Evolutionary conservation across 192 early-diverging fungal genomes (phyloP).

Genomic region (Helicostylum pulchrum): DNA sequence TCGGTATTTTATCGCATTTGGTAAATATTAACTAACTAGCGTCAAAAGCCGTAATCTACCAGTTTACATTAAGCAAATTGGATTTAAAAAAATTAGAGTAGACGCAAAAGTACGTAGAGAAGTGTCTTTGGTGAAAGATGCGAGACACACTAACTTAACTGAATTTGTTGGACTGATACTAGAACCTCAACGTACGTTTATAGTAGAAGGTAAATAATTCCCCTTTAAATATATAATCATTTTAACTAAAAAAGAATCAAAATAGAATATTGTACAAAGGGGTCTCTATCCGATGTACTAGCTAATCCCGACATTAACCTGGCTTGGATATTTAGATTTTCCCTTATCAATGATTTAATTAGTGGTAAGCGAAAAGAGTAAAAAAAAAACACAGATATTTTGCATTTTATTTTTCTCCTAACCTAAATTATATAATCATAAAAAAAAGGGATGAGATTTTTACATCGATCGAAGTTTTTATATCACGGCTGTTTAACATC

Average conservation of each 20-base stretch:
- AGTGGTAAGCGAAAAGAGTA: conserved; percentile 7
- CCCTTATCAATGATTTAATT: conserved; percentile 43
- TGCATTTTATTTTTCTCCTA: neutral
- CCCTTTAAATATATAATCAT: neutral
- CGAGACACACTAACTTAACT: conserved; percentile 40
- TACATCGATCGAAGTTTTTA: conserved; percentile 43
- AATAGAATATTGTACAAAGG: conserved; percentile 42
- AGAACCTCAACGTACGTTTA: conserved; percentile 28
- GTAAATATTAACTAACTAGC: neutral
- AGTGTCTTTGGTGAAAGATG: conserved; percentile 18
- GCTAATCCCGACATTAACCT: conserved; percentile 42
- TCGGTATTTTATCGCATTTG: neutral
- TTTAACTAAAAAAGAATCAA: neutral
- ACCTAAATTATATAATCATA: neutral
- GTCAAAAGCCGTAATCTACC: conserved; percentile 19
- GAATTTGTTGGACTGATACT: conserved; percentile 43
- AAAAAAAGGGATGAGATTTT: conserved; percentile 38
- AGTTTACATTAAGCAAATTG: conserved; percentile 29
- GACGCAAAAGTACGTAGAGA: conserved; percentile 16
- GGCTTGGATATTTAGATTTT: conserved; percentile 46
- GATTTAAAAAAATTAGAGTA: conserved; percentile 11
- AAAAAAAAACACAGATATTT: neutral
- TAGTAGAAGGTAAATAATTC: conserved; percentile 38
- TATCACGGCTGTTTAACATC: conserved; percentile 42
- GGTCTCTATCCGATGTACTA: conserved; percentile 35